Evolutionary conservation across 2,329 filamentous ascomycete genomes (phyloP).

Genomic region (Aspergillus candidus): DNA sequence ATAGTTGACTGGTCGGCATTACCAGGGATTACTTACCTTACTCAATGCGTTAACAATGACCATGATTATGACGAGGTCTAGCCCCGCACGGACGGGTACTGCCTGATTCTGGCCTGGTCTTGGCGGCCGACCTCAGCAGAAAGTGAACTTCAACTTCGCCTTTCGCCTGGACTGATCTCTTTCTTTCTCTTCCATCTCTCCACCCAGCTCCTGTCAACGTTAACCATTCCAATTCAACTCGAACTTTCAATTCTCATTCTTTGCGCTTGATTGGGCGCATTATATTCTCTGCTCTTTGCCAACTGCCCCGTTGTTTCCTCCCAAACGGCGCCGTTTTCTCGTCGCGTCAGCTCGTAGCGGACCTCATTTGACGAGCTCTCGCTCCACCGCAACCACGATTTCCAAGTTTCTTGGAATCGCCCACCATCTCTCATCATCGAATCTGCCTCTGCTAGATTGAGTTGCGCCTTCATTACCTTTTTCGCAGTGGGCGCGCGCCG

Average conservation of each 20-base stretch:
- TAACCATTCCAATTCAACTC: no score
- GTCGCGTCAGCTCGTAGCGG: slow-evolving; percentile 11
- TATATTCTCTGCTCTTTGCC: neutral
- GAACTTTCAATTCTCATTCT: neutral
- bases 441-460: neutral
- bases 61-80: neutral
- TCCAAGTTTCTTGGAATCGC: neutral
- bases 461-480: slow-evolving; percentile 1
- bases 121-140: slow-evolving; percentile 7
- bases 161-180: slow-evolving; percentile 5
- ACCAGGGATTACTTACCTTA: no score
- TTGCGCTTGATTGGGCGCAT: neutral
- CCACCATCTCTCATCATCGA: neutral
- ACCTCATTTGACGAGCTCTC: neutral
- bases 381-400: slow-evolving; percentile 1
- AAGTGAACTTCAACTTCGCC: slow-evolving; percentile 1
- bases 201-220: neutral
- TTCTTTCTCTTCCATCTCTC: slow-evolving; percentile 12
- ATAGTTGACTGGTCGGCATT: no score
- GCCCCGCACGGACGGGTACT: slow-evolving; percentile 9
- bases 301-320: neutral
- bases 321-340: neutral
- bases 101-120: slow-evolving; percentile 5
- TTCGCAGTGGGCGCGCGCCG: slow-evolving; percentile 1
- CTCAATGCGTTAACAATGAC: no score